Evolutionary conservation across 2,329 filamentous ascomycete species (phyloP), one percentile per base, ranked within the genome.

Genomic region (Eurotiales sp.): DNA sequence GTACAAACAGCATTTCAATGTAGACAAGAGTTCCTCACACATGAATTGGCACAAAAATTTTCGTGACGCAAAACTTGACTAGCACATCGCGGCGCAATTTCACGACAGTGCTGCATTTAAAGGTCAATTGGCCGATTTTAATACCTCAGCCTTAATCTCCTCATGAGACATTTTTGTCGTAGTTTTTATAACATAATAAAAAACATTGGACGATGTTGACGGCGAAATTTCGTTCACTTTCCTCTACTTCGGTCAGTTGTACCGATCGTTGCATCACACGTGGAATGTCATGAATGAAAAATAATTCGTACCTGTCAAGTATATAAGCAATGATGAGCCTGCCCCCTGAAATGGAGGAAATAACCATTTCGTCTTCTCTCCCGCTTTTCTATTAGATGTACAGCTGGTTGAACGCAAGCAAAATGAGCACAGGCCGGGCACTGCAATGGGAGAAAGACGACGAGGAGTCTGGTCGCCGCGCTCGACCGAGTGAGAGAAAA

Each of bases 361-460:
- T 37, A 37, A 5, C 14, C 12, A n/a, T 4, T 19, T 14, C 34
- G 7, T 37, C 12, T 5, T 37, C 17, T 37, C 34, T 37, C 34
- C n/a, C 34, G 17, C n/a, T 37, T 37, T 19, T 37, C 6, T 4
- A 14, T 37, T 12, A 37, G 12, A 37, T n/a, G n/a, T n/a, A 37
- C 4, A 37, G 34, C 12, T 14, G 17, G n/a, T 27, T 27, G 25
- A 37, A 37, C 7, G n/a, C n/a, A 14, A 12, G 5, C 12, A 37
- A 37, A 37, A 37, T 37, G 34, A 12, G 5, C 12, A 19, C 34
- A 37, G 17, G 7, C 5, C 34, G 34, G 12, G 5, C 34, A 19
- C 22, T 55, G 29, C 53, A 50, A 17, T 55, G 53, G 53, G 45
- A 40, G 25, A 19, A 23, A 15, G 46, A 19, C 12, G 53, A 55